A percentile compares a stretch with the other conserved stretches of the same genome.
Conservation (phyloP, 2,329 filamentous ascomycete genomes). For the Cercospora zeina region DNA sequence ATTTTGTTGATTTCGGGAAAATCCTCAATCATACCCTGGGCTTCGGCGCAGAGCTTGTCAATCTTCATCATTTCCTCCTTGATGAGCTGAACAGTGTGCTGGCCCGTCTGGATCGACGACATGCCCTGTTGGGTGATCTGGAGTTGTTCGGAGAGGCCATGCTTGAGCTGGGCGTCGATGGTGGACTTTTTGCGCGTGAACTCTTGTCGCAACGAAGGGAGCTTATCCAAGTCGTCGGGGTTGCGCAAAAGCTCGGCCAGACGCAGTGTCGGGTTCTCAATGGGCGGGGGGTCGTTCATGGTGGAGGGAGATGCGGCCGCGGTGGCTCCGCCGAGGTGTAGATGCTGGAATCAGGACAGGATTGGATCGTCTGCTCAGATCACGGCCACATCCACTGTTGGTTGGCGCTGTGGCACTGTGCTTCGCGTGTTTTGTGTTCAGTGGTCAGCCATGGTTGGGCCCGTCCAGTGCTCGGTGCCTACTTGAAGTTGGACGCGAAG, state of each 20-base stretch:
- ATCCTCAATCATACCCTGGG: constrained; percentile 95
- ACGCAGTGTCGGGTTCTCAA: constrained; percentile 53
- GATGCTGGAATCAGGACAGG: neutral
- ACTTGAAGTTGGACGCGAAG: neutral
- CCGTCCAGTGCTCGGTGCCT: neutral
- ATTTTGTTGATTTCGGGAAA: constrained; percentile 90
- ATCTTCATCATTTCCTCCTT: constrained; percentile 99
- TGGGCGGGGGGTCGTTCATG: constrained; percentile 36
- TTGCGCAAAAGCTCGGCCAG: constrained; percentile 91
- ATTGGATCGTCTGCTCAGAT: neutral
- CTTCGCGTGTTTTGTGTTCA: neutral
- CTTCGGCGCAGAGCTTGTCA: constrained; percentile 94
- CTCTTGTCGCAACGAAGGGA: constrained; percentile 82
- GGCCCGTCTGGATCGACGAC: constrained; percentile 81
- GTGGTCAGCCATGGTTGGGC: neutral
- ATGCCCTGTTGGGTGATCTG: constrained; percentile 94
- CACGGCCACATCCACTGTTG: no score
- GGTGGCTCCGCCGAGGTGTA: neutral
- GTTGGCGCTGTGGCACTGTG: neutral
- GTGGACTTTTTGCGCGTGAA: constrained; percentile 91
- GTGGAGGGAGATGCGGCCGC: constrained; percentile 2
- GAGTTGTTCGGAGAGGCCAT: constrained; percentile 85
- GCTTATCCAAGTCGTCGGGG: constrained; percentile 96
- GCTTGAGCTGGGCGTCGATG: constrained; percentile 85
- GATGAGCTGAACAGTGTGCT: constrained; percentile 87